Conservation (phyloP, 169 alveolate genomes). For the Eimeria tenella region DNA sequence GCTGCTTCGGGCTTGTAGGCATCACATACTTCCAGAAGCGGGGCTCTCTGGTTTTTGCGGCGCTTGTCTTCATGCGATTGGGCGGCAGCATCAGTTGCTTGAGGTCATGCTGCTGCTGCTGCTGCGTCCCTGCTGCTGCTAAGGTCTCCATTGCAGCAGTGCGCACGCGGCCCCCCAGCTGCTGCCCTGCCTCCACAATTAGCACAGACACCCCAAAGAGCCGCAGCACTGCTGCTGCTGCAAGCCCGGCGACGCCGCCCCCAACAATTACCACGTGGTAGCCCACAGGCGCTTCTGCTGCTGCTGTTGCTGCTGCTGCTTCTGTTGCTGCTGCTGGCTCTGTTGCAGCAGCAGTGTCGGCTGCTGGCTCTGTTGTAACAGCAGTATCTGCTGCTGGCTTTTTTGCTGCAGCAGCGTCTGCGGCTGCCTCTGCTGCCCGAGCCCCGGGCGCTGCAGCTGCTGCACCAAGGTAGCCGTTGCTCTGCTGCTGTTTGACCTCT, state of each 20-base stretch:
- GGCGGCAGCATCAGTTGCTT: constrained; percentile 5
- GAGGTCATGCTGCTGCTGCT: neutral
- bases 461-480: neutral
- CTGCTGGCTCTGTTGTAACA: neutral
- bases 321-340: neutral
- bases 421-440: neutral
- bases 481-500: neutral
- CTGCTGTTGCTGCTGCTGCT: constrained; percentile 1
- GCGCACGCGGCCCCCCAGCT: constrained; percentile 52
- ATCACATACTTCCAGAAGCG: neutral
- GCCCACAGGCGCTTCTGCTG: neutral
- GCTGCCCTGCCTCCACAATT: constrained; percentile 48
- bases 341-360: neutral
- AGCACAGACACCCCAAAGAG: constrained; percentile 37
- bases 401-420: neutral
- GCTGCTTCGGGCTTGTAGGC: neutral
- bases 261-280: constrained; percentile 60
- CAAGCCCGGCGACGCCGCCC: constrained; percentile 54
- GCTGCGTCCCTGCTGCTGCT: constrained; percentile 7
- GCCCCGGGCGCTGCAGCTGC: neutral
- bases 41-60: neutral
- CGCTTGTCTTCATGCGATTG: neutral
- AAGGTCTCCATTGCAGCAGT: neutral
- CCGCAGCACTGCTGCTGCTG: constrained; percentile 61
- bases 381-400: neutral